Base-by-base conservation (phyloP, 345 rosid genomes). In the Syzygium grande region DNA sequence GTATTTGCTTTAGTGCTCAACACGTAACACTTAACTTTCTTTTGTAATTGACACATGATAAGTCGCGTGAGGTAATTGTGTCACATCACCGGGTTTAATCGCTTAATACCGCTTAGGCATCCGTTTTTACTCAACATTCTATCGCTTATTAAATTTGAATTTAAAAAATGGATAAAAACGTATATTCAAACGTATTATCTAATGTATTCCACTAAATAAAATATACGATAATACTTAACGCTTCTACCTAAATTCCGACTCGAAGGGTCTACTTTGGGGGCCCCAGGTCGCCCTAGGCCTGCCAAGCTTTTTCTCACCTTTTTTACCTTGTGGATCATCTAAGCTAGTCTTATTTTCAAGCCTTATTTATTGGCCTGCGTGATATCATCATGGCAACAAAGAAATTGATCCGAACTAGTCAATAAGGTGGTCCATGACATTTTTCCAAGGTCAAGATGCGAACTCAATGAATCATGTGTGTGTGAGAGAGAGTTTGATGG, bases 1-100 rank as follows among this genome's bases (percentile, higher is more conserved):
- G 8, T 19, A 7, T 4, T 30, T 0, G 6, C 12, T 34, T 1
- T 0, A 0, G 11, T 0, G 1, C 46, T 17, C 4, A 8, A 2
- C 23, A 68, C 41, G 6, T 34, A 68, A 17, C 25, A 17, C 23
- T 68, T 17, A 19, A 17, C 11, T 9, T 34, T 13, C 46, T 25
- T 17, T 7, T 34, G 5, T 17, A 21, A 17, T 58, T 25, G 63
- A 9, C 80, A 5, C 25, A 9, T 27, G 9, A 61, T 0, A 61
- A n/a, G 68, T 61, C 3, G 0, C 2, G 16, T 2, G 1, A 34
- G 0, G 1, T 17, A 19, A 34, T 34, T 68, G 79, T 17, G 46
- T 23, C 46, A 68, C 23, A 4, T 34, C 3, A 12, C 43, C 11
- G 3, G 3, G 12, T 63, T 68, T 43, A 17, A 34, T 68, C 79